Percentiles rank a stretch among this genome's conserved stretches.
Evolutionary conservation across 2,329 filamentous ascomycete species (phyloP).

Genomic region (Fusarium veterinarium): DNA sequence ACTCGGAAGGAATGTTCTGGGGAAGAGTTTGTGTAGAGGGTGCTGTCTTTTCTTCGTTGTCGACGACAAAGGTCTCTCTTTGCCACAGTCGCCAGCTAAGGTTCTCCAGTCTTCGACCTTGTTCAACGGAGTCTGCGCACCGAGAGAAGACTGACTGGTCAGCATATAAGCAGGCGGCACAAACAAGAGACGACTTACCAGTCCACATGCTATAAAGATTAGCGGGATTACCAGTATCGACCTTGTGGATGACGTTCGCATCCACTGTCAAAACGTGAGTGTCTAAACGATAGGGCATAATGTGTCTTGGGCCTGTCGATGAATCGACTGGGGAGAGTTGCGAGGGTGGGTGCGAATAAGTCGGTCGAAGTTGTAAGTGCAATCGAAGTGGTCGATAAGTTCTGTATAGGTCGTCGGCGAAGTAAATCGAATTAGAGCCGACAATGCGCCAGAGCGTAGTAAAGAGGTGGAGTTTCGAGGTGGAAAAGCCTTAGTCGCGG

Average conservation of each 20-base stretch:
- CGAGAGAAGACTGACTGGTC: conserved; percentile 83
- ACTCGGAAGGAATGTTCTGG: conserved; percentile 60
- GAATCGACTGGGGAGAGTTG: conserved; percentile 49
- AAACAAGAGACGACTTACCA: conserved; percentile 69
- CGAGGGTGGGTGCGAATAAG: conserved; percentile 17
- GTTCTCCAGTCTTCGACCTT: conserved; percentile 93
- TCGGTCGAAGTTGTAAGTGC: conserved; percentile 16
- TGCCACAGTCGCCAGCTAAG: conserved; percentile 97
- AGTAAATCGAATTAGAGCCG: conserved; percentile 33
- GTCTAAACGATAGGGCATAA: conserved; percentile 86
- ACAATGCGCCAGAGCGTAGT: conserved; percentile 37
- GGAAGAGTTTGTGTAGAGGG: conserved; percentile 60
- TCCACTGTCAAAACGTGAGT: conserved; percentile 92
- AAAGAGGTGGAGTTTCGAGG: conserved; percentile 8
- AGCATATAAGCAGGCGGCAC: conserved; percentile 40
- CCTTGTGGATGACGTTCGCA: conserved; percentile 90
- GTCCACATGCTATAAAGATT: conserved; percentile 98
- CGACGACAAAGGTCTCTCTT: conserved; percentile 77
- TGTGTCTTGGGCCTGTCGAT: conserved; percentile 52
- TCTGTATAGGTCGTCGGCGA: conserved; percentile 32
- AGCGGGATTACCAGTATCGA: conserved; percentile 92
- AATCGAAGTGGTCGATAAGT: conserved; percentile 5
- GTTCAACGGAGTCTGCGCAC: conserved; percentile 92
- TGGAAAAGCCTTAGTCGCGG: conserved; percentile 8
- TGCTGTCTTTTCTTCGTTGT: conserved; percentile 71